Base-by-base conservation (phyloP, 495 filamentous ascomycete genomes). In the Aspergillus saccharolyticus region DNA sequence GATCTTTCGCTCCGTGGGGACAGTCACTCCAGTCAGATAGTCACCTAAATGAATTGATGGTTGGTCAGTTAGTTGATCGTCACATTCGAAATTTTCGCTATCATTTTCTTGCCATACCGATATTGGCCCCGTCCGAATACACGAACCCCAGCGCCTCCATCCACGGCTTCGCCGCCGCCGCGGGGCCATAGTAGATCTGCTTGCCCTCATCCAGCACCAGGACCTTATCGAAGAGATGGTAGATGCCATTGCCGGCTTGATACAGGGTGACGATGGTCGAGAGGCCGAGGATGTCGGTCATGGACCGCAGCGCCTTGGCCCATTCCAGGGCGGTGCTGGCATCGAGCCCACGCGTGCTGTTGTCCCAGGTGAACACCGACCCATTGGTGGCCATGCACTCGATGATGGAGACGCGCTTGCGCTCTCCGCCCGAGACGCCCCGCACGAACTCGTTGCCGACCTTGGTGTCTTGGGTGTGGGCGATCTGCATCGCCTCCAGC, bases 401-500 rank as follows among this genome's bases (percentile, higher is more conserved):
- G 0, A 84, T 80, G 66, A 88, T 87, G 0, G 81, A 85, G 2
- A 88, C 83, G 52, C 84, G 82, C 64, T 89, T 89, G 47, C 90
- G 82, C 68, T 95, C 90, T 44, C 90, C 90, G 42, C 90, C 90
- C 4, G 86, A 90, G n/a, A 96, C 83, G 62, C 90, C 90, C 20
- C 90, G 87, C 43, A 91, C 80, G 57, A 84, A 89, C 6, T 84
- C 82, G 58, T 90, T 87, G 12, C 90, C 90, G 18, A 94, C 88
- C 57, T 90, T 86, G 0, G 90, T 95, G 63, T 89, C 77, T n/a
- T 80, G 77, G 0, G 89, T 93, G 64, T 94, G 89, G 57, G 89
- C 81, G 48, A 93, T 93, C 47, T 88, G 88, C 49, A 85, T 70
- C 18, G 87, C 79, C 51, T 85, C 83, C 5, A 90, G 78, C 17